Evolutionary conservation across 2,329 filamentous ascomycete species (phyloP).

Genomic region (Fragosphaeria purpurea): DNA sequence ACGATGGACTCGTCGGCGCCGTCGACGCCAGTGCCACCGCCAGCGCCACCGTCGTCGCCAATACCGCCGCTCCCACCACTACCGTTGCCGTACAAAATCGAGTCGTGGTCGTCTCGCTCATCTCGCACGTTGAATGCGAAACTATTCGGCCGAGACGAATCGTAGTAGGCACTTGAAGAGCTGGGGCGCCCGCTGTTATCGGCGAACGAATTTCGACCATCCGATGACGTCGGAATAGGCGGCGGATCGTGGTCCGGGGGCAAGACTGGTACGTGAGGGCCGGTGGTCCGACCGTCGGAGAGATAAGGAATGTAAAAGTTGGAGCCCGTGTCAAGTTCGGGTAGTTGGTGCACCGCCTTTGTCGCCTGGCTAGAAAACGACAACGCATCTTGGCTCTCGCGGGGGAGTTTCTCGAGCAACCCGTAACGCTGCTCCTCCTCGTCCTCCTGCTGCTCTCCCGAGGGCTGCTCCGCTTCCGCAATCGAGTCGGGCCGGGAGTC

Average conservation of each 20-base stretch:
- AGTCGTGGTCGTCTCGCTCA: constrained; percentile 27
- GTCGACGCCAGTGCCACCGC: no score
- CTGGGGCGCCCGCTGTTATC: constrained; percentile 20
- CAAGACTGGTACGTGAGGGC: constrained; percentile 17
- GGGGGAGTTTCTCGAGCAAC: not conserved
- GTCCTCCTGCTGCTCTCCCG: not conserved
- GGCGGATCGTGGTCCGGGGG: constrained; percentile 41
- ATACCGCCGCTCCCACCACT: constrained; percentile 7
- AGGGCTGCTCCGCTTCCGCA: constrained; percentile 11
- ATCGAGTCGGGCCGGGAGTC: constrained; percentile 21
- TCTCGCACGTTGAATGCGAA: constrained; percentile 27
- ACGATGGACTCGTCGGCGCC: constrained; percentile 2
- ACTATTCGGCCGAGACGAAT: constrained; percentile 32
- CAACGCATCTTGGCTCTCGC: constrained; percentile 23
- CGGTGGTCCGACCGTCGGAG: constrained; percentile 19
- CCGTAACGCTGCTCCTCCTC: not conserved
- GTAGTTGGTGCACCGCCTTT: constrained; percentile 29
- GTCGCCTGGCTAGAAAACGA: constrained; percentile 8
- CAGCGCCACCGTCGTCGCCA: not conserved
- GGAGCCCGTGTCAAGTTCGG: constrained; percentile 40
- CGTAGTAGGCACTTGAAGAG: constrained; percentile 30
- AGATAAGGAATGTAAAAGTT: constrained; percentile 41
- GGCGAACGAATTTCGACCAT: constrained; percentile 17
- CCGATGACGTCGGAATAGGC: constrained; percentile 28
- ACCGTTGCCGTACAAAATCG: constrained; percentile 19